Evolutionary conservation across 2,329 filamentous ascomycete genomes (phyloP), one percentile per base, ranked within the genome.

Genomic region (Xylaria sp.): DNA sequence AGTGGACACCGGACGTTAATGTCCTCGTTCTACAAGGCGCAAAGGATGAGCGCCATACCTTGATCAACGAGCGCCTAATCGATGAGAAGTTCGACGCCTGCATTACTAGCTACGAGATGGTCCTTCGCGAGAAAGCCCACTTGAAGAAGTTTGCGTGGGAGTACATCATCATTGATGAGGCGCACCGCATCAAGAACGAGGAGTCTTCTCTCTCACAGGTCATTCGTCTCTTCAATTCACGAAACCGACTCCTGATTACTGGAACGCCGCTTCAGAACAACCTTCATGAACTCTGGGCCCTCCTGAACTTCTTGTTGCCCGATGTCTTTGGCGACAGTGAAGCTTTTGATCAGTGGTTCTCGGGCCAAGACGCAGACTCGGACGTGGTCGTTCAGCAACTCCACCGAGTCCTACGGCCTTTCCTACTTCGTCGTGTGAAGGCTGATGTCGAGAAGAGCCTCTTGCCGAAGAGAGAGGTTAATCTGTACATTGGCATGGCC

Each of bases 61-160:
- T 99, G 49, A 97, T 99, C 72, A 91, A 91, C 61, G 91, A 96
- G 16, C 89, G 91, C 4, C 80, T 99, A n/a, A 81, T 95, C 17
- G 90, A 95, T 55, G 92, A 97, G 71, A 91, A 96, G 62, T 99
- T 99, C 64, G 94, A 99, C 67, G 93, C 97, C 17, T 97, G 93
- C 76, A 90, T 99, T 70, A 99, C 94, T 13, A 97, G 92, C 72
- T 99, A 99, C 76, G 94, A 99, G 73, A 97, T 99, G 93, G 92
- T 99, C 55, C 80, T 99, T 11, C 86, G 94, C 53, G 94, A 99
- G 71, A 97, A 99, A 77, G 81, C 90, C 1, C 91, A 96, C 64
- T 74, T 99, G 63, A 96, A 94, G 77, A 97, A 97, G 73, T 96
- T 99, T 71, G 92, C 94, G 0, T 99, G 94, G 94, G 93, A 99